Percentiles rank a stretch among this genome's conserved stretches.
phyloP scores from a whole-genome alignment of 1,139 yeast genomes.

The Debaryomyces coudertii region DNA sequence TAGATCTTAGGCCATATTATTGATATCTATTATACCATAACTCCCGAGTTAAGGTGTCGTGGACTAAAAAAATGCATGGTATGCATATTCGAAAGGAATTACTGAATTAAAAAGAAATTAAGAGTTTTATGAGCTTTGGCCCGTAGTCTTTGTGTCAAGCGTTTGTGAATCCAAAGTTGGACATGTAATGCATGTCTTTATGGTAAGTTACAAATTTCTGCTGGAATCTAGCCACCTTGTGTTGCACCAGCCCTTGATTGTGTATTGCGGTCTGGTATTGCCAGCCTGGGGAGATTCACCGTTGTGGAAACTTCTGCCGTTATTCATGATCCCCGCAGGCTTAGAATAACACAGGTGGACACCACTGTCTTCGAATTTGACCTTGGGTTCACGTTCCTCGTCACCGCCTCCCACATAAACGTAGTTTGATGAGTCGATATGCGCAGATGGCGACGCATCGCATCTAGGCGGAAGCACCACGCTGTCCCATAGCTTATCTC shows the following conservation, averaged over 20 bases:
- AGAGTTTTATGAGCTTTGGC: background rate
- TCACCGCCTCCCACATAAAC: conserved; percentile 21
- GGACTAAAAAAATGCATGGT: background rate
- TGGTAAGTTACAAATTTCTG: background rate
- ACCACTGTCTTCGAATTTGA: conserved; percentile 1
- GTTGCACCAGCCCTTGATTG: conserved; percentile 58
- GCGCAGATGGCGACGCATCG: conserved; percentile 36
- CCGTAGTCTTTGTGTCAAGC: background rate
- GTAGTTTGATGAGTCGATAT: conserved; percentile 28
- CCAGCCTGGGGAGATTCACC: conserved; percentile 46
- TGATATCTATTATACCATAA: background rate
- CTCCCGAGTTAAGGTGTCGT: background rate
- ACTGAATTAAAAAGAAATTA: background rate
- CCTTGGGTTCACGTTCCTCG: conserved; percentile 8
- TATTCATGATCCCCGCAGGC: conserved; percentile 41
- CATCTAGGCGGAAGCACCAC: conserved; percentile 52
- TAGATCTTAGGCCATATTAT: background rate
- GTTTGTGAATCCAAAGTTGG: background rate
- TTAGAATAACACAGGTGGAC: conserved; percentile 13
- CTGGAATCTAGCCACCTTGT: conserved; percentile 41
- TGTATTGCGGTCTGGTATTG: conserved; percentile 46
- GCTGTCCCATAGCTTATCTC: conserved; percentile 53
- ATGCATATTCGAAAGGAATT: background rate
- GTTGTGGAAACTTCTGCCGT: conserved; percentile 29
- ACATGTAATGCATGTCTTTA: background rate